Percentiles rank a stretch among this genome's conserved stretches.
Conservation (phyloP, 768 basidiomycete genomes). For the Chalciporus sphaerocephalus region DNA sequence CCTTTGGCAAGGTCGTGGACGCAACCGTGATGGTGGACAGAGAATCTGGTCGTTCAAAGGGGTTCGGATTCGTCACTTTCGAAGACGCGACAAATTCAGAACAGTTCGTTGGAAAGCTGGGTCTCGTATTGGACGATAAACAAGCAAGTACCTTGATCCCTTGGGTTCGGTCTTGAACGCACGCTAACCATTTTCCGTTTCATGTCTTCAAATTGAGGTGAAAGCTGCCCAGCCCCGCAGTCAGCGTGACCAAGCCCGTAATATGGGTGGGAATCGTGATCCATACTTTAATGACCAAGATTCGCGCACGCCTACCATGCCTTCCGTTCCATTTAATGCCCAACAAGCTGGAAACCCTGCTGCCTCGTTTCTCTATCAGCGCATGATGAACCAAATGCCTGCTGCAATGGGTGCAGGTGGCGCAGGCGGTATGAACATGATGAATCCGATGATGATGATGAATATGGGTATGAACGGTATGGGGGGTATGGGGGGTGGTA, state of each 20-base stretch:
- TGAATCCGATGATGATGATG: constrained; percentile 48
- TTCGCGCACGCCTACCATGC: constrained; percentile 33
- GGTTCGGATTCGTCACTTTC: constrained; percentile 85
- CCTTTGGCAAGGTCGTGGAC: constrained; percentile 78
- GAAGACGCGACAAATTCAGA: constrained; percentile 60
- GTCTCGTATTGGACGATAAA: constrained; percentile 71
- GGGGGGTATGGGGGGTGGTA: constrained; percentile 26
- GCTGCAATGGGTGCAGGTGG: constrained; percentile 40
- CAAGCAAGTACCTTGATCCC: constrained; percentile 43
- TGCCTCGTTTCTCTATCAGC: constrained; percentile 32
- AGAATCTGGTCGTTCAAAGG: constrained; percentile 70
- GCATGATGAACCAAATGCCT: constrained; percentile 38
- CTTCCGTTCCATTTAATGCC: constrained; percentile 29
- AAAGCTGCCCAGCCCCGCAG: constrained; percentile 74
- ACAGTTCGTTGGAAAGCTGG: constrained; percentile 62
- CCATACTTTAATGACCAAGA: constrained; percentile 34
- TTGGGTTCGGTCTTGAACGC: not conserved
- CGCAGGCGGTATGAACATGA: constrained; percentile 48
- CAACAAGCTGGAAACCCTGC: constrained; percentile 37
- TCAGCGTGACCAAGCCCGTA: constrained; percentile 53
- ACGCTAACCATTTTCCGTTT: not conserved
- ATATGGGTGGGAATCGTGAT: constrained; percentile 21
- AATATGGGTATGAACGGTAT: constrained; percentile 45
- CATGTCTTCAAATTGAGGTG: constrained; percentile 62
- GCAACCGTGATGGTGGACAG: constrained; percentile 84